Base-by-base conservation (phyloP, 345 rosid species). In the Salix koriyanagi region DNA sequence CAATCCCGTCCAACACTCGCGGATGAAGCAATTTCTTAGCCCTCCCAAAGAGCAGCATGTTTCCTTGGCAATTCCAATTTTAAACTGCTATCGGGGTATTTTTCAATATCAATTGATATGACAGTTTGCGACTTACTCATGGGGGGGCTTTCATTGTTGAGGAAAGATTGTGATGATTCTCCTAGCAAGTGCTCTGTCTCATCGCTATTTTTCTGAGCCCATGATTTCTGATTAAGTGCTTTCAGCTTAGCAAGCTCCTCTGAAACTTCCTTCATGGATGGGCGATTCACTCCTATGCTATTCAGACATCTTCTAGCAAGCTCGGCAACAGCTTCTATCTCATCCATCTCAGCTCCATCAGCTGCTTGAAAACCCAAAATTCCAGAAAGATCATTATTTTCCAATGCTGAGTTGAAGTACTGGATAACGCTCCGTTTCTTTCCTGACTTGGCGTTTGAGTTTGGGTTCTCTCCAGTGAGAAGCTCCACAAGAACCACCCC, bases 381-480 rank as follows among this genome's bases (percentile, higher is more conserved):
- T 14, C 58, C 9, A 15, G 3, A 7, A 1, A 74, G 48, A 26
- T 8, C 16, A 5, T 67, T 14, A 15, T 50, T 7, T 21, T 73
- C 77, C 1, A 73, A 15, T 37, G 69, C 23, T 4, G 71, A 65
- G 46, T 74, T 23, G 62, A 81, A 81, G 66, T 81, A 30, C 12
- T 56, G 76, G 54, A 70, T 42, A 48, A 66, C 8, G 75, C 21
- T 44, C 18, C 42, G 12, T 42, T 30, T 74, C 8, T 74, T 41
- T 52, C 58, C 58, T 16, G n/a, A 16, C 23, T 19, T 52, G 58
- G n/a, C 10, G 2, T 52, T 52, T 19, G n/a, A 52, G 21, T 39
- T 48, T 23, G 83, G 76, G 34, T 54, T 71, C 76, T 65, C 30
- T 16, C 79, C 84, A 0, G 79, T 75, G 7, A 80, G 32, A 28